Base-by-base conservation (phyloP, 1,284 basidiomycete species). In the Sanghuangporus baumii region DNA sequence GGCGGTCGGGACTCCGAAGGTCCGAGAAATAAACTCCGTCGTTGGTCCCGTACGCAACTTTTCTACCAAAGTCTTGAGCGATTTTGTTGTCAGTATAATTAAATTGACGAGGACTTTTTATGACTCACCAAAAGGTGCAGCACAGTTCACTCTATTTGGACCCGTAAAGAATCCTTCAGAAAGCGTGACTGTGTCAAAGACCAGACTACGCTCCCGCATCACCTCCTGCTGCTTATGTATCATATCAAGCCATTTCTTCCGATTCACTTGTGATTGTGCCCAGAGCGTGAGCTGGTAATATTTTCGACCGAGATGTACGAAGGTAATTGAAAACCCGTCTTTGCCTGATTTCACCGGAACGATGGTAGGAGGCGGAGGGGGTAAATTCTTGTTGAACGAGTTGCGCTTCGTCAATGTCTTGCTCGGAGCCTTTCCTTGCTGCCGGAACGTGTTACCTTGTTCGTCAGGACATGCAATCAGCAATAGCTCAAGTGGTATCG, bases 21-120 rank as follows among this genome's bases (percentile, higher is more conserved):
- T 98, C 93, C 20, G 93, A 93, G 64, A 99, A 84, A 74, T 98
- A 99, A 38, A 99, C 91, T 36, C 97, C 97, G 67, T 98, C 95
- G 71, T 97, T 93, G 3, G 95, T 98, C 23, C 97, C 97, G 74
- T 97, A 99, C 23, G 96, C 95, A 70, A 97, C 87, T 66, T 90
- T 84, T 69, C 90, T 82, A 6, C 96, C 96, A 67, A 87, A 86
- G 72, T 86, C 94, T 95, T 71, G 23, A 31, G 26, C 57, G 54
- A 20, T 16, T 12, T 12, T 5, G 23, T 57, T 5, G 37, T 31
- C 59, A 59, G 54, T 38, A 66, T 38, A 51, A 59, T 36, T 20
- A n/a, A 50, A 18, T 31, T 38, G 8, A 3, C 23, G 6, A 41
- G 14, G 14, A 12, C 20, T 61, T 50, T 3, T 12, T 40, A 16